phyloP scores from a whole-genome alignment of 495 filamentous ascomycete species.

The Amphirosellinia nigrospora region DNA sequence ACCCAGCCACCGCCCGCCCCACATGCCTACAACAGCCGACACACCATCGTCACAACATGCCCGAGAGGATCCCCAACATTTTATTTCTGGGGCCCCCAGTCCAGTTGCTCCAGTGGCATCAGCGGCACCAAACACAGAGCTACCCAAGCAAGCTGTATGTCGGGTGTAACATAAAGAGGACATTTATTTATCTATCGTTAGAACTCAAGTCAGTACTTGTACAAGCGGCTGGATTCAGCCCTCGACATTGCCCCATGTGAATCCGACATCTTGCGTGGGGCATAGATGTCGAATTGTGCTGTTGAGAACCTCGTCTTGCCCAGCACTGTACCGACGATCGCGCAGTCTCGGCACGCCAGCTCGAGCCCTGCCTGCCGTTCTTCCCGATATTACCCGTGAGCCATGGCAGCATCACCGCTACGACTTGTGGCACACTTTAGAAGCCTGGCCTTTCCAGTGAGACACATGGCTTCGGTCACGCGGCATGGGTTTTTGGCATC shows the following conservation, averaged over 20 bases:
- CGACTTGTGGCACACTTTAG: slow-evolving; percentile 32
- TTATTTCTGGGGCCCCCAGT: slow-evolving; percentile 15
- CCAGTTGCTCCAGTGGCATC: neutral
- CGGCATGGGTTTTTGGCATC: slow-evolving; percentile 19
- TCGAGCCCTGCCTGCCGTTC: neutral
- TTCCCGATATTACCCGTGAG: slow-evolving; percentile 28
- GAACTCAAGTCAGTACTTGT: neutral
- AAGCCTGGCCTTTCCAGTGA: slow-evolving; percentile 29
- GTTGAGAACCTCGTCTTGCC: neutral
- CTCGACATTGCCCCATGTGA: neutral
- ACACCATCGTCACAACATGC: slow-evolving; percentile 23
- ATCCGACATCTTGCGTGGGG: neutral
- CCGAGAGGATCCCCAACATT: slow-evolving; percentile 17
- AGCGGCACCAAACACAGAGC: neutral
- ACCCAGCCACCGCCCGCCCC: neutral
- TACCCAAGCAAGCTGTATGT: neutral
- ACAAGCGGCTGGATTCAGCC: neutral
- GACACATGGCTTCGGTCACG: slow-evolving; percentile 31
- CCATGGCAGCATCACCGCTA: slow-evolving; percentile 27
- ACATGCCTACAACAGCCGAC: slow-evolving; percentile 14
- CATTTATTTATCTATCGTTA: neutral
- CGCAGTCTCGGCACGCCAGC: slow-evolving; percentile 18
- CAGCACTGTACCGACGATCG: neutral
- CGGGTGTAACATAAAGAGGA: neutral
- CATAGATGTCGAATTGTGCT: neutral